Conservation (phyloP, 305 asterid species). For the Salvia sclarea region DNA sequence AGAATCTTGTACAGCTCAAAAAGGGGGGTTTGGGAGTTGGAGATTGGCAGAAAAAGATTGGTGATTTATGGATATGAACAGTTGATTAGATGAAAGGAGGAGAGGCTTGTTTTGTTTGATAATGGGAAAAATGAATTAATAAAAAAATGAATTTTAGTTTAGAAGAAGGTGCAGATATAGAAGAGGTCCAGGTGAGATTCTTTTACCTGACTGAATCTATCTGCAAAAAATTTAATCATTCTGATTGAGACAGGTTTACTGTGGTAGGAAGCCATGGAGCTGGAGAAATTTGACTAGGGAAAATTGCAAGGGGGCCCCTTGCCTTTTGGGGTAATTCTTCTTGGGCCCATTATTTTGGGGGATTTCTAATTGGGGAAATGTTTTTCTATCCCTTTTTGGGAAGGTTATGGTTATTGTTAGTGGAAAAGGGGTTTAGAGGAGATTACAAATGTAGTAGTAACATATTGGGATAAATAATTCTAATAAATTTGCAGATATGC, state of each 20-base stretch:
- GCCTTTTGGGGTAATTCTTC: background rate
- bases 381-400: background rate
- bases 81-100: constrained; percentile 27
- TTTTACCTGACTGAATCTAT: constrained; percentile 45
- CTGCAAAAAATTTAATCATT: constrained; percentile 30
- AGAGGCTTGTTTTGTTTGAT: constrained; percentile 36
- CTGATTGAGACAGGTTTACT: constrained; percentile 38
- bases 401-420: background rate
- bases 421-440: no score
- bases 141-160: background rate
- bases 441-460: no score
- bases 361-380: background rate
- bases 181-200: constrained; percentile 42
- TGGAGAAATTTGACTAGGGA: constrained; percentile 36
- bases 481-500: no score
- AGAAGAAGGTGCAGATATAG: constrained; percentile 32
- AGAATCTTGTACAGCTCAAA: background rate
- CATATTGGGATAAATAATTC: no score
- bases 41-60: constrained; percentile 31
- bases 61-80: constrained; percentile 28
- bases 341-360: constrained; percentile 4
- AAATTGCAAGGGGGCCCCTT: constrained; percentile 30
- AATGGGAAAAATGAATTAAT: constrained; percentile 18
- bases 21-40: constrained; percentile 10
- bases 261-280: constrained; percentile 26